phyloP scores from a whole-genome alignment of 345 rosid species.

The Citrus trifoliata region DNA sequence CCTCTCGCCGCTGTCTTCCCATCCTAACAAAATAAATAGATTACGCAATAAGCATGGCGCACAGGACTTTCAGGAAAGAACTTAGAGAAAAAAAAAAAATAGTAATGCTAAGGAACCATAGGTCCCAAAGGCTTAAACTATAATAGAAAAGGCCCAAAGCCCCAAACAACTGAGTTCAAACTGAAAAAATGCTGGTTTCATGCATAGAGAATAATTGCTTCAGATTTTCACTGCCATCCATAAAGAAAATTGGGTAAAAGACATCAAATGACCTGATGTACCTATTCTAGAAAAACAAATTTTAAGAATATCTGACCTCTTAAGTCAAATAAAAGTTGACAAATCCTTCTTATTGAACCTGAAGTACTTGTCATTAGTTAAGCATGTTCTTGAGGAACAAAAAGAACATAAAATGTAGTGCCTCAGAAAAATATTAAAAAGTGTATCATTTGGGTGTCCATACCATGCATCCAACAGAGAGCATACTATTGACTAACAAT shows the following conservation, averaged over 20 bases:
- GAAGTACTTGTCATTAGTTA: neutral
- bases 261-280: neutral
- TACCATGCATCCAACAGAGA: neutral
- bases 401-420: neutral
- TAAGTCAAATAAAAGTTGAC: neutral
- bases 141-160: neutral
- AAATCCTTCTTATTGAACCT: neutral
- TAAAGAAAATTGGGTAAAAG: neutral
- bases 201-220: neutral
- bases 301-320: neutral
- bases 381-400: neutral
- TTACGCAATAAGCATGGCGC: neutral
- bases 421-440: slow-evolving; percentile 10
- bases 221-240: neutral
- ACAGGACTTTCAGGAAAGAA: neutral
- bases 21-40: slow-evolving; percentile 33
- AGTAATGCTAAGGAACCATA: neutral
- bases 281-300: neutral
- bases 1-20: no score
- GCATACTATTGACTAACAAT: neutral
- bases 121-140: neutral
- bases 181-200: neutral
- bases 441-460: neutral
- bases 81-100: neutral
- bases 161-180: neutral